Evolutionary conservation across 192 early-diverging fungal genomes (phyloP).

Genomic region (Coemansia asiatica): DNA sequence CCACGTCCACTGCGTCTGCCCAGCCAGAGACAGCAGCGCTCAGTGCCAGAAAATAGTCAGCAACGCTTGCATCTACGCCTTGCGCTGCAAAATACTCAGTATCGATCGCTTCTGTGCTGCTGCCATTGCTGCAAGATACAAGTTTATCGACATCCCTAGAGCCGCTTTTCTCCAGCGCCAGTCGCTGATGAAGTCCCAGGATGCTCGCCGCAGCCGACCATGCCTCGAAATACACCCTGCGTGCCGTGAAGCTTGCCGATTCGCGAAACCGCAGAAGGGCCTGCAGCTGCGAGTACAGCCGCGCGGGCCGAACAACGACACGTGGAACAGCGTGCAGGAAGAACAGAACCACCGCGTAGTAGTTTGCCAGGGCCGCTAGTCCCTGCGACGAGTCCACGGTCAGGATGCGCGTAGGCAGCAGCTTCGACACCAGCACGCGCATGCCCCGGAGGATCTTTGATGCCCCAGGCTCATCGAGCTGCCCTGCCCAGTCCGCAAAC

Average conservation of each 20-base stretch:
- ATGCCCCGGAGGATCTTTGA: constrained; percentile 22
- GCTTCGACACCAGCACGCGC: constrained; percentile 46
- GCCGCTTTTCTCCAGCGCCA: constrained; percentile 13
- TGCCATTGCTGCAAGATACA: neutral
- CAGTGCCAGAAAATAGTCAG: constrained; percentile 33
- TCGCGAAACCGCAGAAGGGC: constrained; percentile 48
- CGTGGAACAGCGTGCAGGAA: constrained; percentile 53
- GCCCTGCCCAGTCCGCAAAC: constrained; percentile 23
- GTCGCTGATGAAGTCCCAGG: constrained; percentile 17
- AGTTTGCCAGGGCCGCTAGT: constrained; percentile 48
- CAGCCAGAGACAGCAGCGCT: constrained; percentile 27
- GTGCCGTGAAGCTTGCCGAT: constrained; percentile 32
- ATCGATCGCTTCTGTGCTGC: neutral
- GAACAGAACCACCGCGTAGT: constrained; percentile 52
- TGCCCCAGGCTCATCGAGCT: constrained; percentile 3
- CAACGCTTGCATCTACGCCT: neutral
- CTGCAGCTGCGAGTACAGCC: constrained; percentile 48
- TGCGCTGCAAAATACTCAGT: neutral
- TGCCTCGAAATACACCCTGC: constrained; percentile 55
- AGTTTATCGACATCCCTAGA: neutral
- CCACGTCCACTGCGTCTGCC: constrained; percentile 27
- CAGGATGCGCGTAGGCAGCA: constrained; percentile 51
- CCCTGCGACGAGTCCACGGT: constrained; percentile 26
- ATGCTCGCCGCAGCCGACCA: constrained; percentile 46
- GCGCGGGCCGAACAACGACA: constrained; percentile 34